Base-by-base conservation (phyloP, 1,284 basidiomycete genomes). In the Boletus albobrunnescens region DNA sequence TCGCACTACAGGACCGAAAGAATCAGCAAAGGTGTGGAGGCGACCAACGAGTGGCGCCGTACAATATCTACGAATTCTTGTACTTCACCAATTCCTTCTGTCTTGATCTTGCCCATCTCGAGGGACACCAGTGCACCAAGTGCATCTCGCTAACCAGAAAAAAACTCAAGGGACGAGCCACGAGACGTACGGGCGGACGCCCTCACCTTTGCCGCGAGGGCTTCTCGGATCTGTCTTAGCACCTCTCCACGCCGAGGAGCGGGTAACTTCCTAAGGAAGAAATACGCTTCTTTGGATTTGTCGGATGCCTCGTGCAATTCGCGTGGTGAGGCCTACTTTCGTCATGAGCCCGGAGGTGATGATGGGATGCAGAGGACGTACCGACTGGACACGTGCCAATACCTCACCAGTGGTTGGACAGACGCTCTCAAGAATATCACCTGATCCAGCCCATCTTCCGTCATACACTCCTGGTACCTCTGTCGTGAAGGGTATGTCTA, bases 51-150 rank as follows among this genome's bases (percentile, higher is more conserved):
- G 63, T 67, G 56, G 6, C 4, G 33, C 3, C 65, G 30, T 60
- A 92, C 91, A 48, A 95, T 92, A 64, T 97, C 94, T 51, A 97
- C 80, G 57, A 94, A 94, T 70, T 96, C 92, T 63, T 94, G 91
- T 1, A 97, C 92, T 70, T 97, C 93, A 16, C 93, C 93, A 37
- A 86, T 76, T 27, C 93, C 94, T 65, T 97, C 94, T n/a, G 87
- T 86, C 58, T 77, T 78, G 56, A 96, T 94, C 71, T 98, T 98
- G 64, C 94, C 94, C 94, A 96, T 96, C 68, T 97, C 94, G 16
- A 94, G 74, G 32, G 88, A 86, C 7, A 91, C 79, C 19, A 91
- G 75, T 20, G 88, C 85, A 33, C 94, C 94, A 11, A 98, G 76
- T 28, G 79, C 87, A 47, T 87, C 81, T 36, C 86, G 77, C 84